phyloP scores from a whole-genome alignment of 495 filamentous ascomycete species.

The Hypoxylon rickii region DNA sequence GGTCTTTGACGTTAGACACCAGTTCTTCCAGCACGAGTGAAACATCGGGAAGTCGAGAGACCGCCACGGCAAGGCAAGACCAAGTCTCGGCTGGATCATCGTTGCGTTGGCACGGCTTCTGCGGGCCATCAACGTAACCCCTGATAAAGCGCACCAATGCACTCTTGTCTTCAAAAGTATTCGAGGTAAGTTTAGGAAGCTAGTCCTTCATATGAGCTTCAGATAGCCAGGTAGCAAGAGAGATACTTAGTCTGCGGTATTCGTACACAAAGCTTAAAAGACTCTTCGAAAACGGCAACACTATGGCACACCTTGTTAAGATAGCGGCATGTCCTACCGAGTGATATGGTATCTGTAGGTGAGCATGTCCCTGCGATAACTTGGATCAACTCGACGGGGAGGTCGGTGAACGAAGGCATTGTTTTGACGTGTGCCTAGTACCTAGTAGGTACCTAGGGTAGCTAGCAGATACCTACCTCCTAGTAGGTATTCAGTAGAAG shows the following conservation, averaged over 20 bases:
- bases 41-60: slow-evolving; percentile 6
- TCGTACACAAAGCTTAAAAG: slow-evolving; percentile 23
- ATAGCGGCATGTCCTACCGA: slow-evolving; percentile 18
- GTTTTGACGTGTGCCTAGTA: too few relatives aligned
- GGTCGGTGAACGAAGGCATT: slow-evolving; percentile 10
- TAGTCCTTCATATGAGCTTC: slow-evolving; percentile 3
- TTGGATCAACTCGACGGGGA: slow-evolving; percentile 22
- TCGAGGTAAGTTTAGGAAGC: slow-evolving; percentile 21
- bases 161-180: slow-evolving; percentile 6
- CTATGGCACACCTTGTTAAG: slow-evolving; percentile 15
- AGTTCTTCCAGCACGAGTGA: slow-evolving; percentile 4
- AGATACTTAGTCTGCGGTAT: background rate
- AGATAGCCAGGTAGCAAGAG: background rate
- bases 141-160: slow-evolving; percentile 17
- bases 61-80: slow-evolving; percentile 23
- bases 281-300: slow-evolving; percentile 20
- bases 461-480: background rate
- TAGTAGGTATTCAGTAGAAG: too few relatives aligned
- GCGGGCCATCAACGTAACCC: slow-evolving; percentile 15
- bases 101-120: slow-evolving; percentile 21
- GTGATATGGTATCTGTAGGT: slow-evolving; percentile 18
- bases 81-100: slow-evolving; percentile 17
- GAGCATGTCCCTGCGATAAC: slow-evolving; percentile 18
- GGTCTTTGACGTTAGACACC: slow-evolving; percentile 2
- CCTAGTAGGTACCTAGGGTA: background rate